Conservation (phyloP, 331 rosid species). For the Arachis monticola region DNA sequence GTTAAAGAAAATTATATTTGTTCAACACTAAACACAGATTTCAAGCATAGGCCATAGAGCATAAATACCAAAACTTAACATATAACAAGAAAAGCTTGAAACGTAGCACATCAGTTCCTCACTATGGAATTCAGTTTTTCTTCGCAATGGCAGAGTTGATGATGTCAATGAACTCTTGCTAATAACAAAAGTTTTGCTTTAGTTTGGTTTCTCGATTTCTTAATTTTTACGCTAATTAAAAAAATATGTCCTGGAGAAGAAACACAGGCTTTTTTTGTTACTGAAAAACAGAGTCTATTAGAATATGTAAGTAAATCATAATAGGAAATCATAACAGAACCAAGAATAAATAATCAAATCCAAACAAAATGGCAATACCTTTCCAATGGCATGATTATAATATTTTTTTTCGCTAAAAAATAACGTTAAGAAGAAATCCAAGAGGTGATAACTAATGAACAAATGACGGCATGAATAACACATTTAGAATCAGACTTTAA, state of each 20-base stretch:
- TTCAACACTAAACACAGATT: slow-evolving; percentile 32
- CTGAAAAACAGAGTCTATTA: no score
- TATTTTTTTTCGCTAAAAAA: neutral
- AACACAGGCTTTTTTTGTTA: no score
- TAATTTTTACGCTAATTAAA: no score
- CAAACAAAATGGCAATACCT: no score
- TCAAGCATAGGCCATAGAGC: slow-evolving; percentile 36
- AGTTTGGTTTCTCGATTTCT: no score
- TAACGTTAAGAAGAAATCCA: neutral
- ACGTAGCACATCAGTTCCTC: slow-evolving; percentile 36
- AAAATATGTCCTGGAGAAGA: no score
- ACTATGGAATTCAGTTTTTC: slow-evolving; percentile 56
- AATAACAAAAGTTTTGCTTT: neutral
- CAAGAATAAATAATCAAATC: no score
- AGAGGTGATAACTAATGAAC: neutral
- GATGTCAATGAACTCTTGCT: slow-evolving; percentile 87
- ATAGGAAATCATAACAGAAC: no score
- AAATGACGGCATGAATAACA: neutral
- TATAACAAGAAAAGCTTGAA: slow-evolving; percentile 30
- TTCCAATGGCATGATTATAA: slow-evolving; percentile 18
- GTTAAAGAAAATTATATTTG: slow-evolving; percentile 34
- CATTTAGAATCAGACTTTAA: slow-evolving; percentile 15
- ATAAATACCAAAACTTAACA: slow-evolving; percentile 30
- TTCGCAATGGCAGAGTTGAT: slow-evolving; percentile 80
- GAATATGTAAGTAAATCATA: no score